Percentiles rank a stretch among this genome's conserved stretches.
These are phyloP conservation scores for Alectoria sarmentosa DNA, from an alignment of 495 filamentous ascomycete species.

Conservation along the genomic window DNA sequence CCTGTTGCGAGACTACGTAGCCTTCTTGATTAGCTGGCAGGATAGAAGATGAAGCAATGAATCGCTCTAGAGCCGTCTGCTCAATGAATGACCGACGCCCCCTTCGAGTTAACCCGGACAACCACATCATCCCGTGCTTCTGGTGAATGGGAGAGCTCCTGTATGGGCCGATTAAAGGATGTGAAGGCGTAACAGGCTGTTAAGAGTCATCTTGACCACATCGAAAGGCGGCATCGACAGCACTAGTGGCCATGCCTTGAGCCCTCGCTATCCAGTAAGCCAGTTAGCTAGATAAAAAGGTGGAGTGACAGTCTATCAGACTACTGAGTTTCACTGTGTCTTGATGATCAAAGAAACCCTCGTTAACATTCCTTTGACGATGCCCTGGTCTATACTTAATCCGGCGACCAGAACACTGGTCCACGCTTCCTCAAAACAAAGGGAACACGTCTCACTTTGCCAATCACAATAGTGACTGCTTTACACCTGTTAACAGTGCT, in stretches of 20 bases:
- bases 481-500: background rate
- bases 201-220: background rate
- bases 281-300: background rate
- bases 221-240: background rate
- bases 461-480: background rate
- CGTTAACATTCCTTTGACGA: background rate
- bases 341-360: background rate
- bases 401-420: background rate
- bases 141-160: background rate
- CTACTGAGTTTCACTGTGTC: background rate
- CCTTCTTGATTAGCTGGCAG: background rate
- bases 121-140: background rate
- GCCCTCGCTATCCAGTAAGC: background rate
- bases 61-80: background rate
- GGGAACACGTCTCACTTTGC: background rate
- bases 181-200: background rate
- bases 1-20: background rate
- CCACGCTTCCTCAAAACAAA: background rate
- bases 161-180: background rate
- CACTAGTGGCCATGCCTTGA: background rate
- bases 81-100: background rate
- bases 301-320: background rate
- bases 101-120: background rate
- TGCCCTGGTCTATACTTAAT: background rate
- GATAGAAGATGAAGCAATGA: background rate